phyloP scores from a whole-genome alignment of 495 filamentous ascomycete species.

The Penicillium subrubescens region DNA sequence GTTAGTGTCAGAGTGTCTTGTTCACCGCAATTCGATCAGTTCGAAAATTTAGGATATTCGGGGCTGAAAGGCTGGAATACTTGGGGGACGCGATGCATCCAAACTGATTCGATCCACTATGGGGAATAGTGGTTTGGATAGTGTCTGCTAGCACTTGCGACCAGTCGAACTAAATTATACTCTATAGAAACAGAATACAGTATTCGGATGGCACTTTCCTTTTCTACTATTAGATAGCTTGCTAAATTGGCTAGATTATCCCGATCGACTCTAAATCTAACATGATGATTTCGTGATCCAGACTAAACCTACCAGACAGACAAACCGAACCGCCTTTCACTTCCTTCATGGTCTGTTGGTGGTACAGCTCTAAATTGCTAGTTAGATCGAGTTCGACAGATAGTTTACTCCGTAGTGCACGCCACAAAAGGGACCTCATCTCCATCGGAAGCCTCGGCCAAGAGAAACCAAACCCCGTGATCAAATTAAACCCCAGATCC shows the following conservation, averaged over 20 bases:
- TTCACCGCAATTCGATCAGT: neutral
- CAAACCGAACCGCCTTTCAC: neutral
- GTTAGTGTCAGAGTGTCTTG: neutral
- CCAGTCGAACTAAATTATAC: neutral
- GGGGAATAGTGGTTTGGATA: neutral
- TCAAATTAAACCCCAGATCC: neutral
- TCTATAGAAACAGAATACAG: too few species aligned
- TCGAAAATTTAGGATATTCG: neutral
- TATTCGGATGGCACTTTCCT: neutral
- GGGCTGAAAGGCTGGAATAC: neutral
- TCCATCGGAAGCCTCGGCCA: neutral
- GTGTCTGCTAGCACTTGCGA: neutral
- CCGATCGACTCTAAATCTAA: neutral
- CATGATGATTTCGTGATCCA: neutral
- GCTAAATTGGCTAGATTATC: neutral
- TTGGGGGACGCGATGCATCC: neutral
- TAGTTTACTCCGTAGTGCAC: neutral
- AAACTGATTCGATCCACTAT: neutral
- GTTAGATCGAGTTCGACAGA: neutral
- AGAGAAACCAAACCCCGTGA: neutral
- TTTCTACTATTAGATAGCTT: neutral
- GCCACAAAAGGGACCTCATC: neutral
- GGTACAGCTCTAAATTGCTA: conserved; percentile 7
- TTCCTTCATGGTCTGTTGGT: neutral
- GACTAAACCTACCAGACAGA: neutral